Evolutionary conservation across 768 basidiomycete species (phyloP).

Genomic region (Phylloporus rhodoxanthus): DNA sequence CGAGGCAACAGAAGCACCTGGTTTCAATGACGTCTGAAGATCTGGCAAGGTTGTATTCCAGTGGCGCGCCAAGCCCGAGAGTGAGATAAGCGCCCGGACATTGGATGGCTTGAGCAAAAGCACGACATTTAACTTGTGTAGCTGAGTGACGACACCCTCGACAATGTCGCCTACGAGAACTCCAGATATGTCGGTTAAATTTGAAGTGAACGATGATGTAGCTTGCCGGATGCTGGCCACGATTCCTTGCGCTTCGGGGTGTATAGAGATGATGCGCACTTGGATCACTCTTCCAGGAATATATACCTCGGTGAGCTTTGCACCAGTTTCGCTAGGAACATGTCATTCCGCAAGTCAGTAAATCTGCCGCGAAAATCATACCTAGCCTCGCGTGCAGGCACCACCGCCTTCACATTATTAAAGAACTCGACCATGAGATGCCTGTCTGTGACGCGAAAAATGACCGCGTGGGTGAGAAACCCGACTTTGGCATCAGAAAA

Average conservation of each 20-base stretch:
- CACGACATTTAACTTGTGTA: slow-evolving; percentile 82
- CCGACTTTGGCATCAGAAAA: slow-evolving; percentile 68
- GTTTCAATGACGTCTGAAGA: slow-evolving; percentile 54
- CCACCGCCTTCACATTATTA: slow-evolving; percentile 76
- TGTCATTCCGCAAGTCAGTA: background rate
- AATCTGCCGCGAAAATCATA: slow-evolving; percentile 30
- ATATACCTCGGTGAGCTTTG: slow-evolving; percentile 59
- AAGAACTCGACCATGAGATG: slow-evolving; percentile 85
- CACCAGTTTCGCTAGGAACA: slow-evolving; percentile 54
- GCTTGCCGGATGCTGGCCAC: slow-evolving; percentile 86
- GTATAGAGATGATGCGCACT: slow-evolving; percentile 68
- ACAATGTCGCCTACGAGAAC: slow-evolving; percentile 75
- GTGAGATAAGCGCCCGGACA: slow-evolving; percentile 75
- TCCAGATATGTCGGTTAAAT: slow-evolving; percentile 57
- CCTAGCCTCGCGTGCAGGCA: slow-evolving; percentile 81
- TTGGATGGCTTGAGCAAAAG: slow-evolving; percentile 65
- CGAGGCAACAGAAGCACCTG: slow-evolving; percentile 66
- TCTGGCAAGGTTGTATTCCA: slow-evolving; percentile 61
- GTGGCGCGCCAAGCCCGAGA: slow-evolving; percentile 82
- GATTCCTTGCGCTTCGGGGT: slow-evolving; percentile 56
- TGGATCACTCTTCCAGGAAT: slow-evolving; percentile 77
- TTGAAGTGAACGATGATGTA: slow-evolving; percentile 41
- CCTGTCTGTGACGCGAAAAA: slow-evolving; percentile 79
- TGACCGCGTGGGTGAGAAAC: slow-evolving; percentile 69
- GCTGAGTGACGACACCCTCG: slow-evolving; percentile 63